A percentile compares a stretch with the other conserved stretches of the same genome.
Evolutionary conservation across 306 rosid genomes (phyloP).

Genomic region (Cyclanthera cordifolia): DNA sequence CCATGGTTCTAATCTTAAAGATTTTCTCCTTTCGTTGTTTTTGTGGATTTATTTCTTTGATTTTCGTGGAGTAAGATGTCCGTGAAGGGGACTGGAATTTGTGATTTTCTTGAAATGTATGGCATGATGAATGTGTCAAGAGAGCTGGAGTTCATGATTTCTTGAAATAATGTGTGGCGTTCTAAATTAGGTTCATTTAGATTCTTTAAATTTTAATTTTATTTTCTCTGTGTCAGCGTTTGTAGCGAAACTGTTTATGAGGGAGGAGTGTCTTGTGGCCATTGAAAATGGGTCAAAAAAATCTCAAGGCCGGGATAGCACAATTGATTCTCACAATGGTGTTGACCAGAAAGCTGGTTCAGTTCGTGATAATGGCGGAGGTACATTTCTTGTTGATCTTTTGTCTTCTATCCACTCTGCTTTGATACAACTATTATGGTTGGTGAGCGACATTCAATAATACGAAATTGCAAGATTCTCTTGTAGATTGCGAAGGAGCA

Average conservation of each 20-base stretch:
- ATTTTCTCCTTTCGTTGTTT: neutral
- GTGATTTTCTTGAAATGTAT: neutral
- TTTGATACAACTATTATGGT: neutral
- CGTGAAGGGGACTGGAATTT: neutral
- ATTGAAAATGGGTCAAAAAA: constrained; percentile 31
- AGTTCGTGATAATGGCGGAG: constrained; percentile 24
- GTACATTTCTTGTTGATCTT: constrained; percentile 14
- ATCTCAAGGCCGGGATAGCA: constrained; percentile 9
- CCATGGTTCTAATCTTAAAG: neutral
- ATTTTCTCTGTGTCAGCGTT: constrained; percentile 27
- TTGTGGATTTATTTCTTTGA: neutral
- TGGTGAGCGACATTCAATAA: neutral
- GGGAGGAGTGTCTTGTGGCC: constrained; percentile 23
- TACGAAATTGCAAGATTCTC: neutral
- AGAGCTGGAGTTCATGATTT: neutral
- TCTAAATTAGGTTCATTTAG: neutral
- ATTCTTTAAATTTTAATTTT: neutral
- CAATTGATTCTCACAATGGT: constrained; percentile 4
- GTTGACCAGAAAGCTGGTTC: constrained; percentile 19
- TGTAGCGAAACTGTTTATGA: constrained; percentile 25
- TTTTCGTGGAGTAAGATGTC: neutral
- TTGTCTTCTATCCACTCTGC: neutral
- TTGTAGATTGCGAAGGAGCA: constrained; percentile 26
- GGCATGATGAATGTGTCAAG: neutral
- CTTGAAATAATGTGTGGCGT: neutral